These are phyloP conservation scores for Alternaria longipes DNA, from an alignment of 2,329 filamentous ascomycete species.

Conservation along the genomic window DNA sequence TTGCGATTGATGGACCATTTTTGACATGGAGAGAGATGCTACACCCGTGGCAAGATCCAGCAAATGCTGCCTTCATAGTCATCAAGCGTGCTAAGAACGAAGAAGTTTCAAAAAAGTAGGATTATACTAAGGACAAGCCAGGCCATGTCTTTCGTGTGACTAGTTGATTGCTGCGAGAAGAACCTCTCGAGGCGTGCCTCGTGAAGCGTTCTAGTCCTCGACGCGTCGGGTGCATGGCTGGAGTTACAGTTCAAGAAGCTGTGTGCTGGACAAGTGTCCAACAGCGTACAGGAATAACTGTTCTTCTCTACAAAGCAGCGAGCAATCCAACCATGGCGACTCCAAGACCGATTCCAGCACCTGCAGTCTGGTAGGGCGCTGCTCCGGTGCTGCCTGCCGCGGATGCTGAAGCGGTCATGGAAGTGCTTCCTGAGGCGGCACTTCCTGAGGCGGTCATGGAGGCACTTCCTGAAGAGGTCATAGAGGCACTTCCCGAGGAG, in stretches of 20 bases:
- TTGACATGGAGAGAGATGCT: not conserved
- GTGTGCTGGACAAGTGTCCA: not conserved
- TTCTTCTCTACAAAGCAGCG: conserved; percentile 3
- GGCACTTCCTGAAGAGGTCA: not conserved
- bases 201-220: not conserved
- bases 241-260: not conserved
- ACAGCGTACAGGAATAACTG: not conserved
- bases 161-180: not conserved
- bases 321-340: conserved; percentile 1
- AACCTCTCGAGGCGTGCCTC: not conserved
- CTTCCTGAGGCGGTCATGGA: not conserved
- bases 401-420: not conserved
- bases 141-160: not conserved
- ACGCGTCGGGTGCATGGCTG: not conserved
- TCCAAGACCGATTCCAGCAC: not conserved
- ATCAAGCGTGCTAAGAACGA: not conserved
- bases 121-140: not conserved
- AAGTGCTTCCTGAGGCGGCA: not conserved
- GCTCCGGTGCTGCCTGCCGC: conserved; percentile 1
- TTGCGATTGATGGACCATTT: not conserved
- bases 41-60: not conserved
- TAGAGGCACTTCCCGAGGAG: not conserved
- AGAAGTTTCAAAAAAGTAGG: not conserved
- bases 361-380: not conserved
- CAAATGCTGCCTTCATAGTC: not conserved